These are phyloP conservation scores for Aspergillus fumigatus DNA, from an alignment of 2,329 filamentous ascomycete species.

Conservation along the genomic window DNA sequence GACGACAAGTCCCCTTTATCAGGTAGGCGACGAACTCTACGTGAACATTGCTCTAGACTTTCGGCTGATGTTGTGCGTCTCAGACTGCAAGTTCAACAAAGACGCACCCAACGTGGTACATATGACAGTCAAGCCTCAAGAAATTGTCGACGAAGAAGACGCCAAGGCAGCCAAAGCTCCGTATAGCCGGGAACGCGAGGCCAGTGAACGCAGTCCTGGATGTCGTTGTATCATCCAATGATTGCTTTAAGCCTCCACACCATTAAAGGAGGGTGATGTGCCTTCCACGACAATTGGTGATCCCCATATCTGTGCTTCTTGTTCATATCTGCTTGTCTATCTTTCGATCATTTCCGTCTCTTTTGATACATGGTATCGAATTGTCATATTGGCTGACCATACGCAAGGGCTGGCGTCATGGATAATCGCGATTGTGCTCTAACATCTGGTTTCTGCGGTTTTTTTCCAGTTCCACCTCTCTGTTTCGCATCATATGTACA, in stretches of 20 bases:
- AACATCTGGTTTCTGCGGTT: neutral
- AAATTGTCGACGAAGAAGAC: slow-evolving; percentile 75
- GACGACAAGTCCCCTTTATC: slow-evolving; percentile 82
- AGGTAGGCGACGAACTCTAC: slow-evolving; percentile 54
- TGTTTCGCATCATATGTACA: neutral
- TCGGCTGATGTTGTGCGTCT: slow-evolving; percentile 9
- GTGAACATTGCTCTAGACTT: neutral
- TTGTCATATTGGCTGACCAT: neutral
- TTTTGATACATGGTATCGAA: slow-evolving; percentile 1
- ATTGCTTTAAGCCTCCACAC: slow-evolving; percentile 1
- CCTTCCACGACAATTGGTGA: neutral
- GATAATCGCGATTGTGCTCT: neutral
- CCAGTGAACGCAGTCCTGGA: slow-evolving; percentile 53
- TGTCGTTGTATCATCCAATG: slow-evolving; percentile 63
- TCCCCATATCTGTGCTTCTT: neutral
- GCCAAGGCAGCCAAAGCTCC: slow-evolving; percentile 60
- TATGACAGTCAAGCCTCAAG: slow-evolving; percentile 86
- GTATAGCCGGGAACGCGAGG: slow-evolving; percentile 48
- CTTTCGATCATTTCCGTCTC: neutral
- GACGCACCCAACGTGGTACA: slow-evolving; percentile 82
- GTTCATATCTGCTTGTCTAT: neutral
- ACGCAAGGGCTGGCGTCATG: slow-evolving; percentile 3
- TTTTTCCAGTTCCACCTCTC: neutral
- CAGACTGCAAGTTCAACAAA: slow-evolving; percentile 74
- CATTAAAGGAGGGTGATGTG: neutral